Evolutionary conservation across 225 moss, liverwort and hornwort species (phyloP).

Genomic region (Bryum argenteum): DNA sequence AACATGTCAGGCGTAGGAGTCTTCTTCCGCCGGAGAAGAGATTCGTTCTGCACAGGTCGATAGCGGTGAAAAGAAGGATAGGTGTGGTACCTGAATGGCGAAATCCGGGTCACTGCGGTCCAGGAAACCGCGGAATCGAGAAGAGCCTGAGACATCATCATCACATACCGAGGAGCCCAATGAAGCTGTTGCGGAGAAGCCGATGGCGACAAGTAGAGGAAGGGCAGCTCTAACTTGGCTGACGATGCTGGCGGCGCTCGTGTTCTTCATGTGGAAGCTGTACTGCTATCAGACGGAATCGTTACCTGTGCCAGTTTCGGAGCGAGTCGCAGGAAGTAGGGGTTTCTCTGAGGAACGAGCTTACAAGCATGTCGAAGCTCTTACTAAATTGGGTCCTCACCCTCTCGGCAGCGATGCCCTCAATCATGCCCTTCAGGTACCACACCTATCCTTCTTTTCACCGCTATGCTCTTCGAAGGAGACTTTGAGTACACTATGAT

Average conservation of each 20-base stretch:
- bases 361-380: slow-evolving; percentile 57
- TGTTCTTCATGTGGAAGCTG: slow-evolving; percentile 55
- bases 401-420: slow-evolving; percentile 71
- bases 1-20: too few species aligned
- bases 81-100: slow-evolving; percentile 57
- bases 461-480: too few species aligned
- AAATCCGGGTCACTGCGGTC: slow-evolving; percentile 36
- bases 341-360: slow-evolving; percentile 82
- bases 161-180: slow-evolving; percentile 25
- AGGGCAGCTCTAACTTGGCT: slow-evolving; percentile 70
- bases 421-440: slow-evolving; percentile 67
- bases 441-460: background rate
- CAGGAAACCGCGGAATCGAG: slow-evolving; percentile 4
- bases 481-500: too few species aligned
- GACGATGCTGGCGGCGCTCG: slow-evolving; percentile 61
- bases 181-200: slow-evolving; percentile 2
- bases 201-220: slow-evolving; percentile 18
- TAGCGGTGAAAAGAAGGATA: too few species aligned
- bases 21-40: too few species aligned
- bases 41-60: too few species aligned
- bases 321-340: slow-evolving; percentile 49
- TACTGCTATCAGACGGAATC: slow-evolving; percentile 51
- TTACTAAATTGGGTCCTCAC: slow-evolving; percentile 77
- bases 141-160: background rate
- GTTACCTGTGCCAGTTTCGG: slow-evolving; percentile 64